A percentile compares a stretch with the other conserved stretches of the same genome.
Evolutionary conservation across 2,329 filamentous ascomycete species (phyloP).

Genomic region (Aspergillus novoparasiticus): DNA sequence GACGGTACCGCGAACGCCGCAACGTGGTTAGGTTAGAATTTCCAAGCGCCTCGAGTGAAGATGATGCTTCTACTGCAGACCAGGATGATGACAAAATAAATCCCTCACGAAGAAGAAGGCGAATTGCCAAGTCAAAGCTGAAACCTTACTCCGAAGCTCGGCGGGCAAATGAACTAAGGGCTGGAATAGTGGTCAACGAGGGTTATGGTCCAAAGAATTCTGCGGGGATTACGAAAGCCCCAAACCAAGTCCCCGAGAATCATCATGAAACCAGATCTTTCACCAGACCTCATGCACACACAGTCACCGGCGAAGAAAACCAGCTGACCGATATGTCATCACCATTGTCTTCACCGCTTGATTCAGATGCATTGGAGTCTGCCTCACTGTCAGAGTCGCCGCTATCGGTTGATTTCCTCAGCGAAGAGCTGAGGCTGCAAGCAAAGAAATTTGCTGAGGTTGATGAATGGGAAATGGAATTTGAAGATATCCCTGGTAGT

Average conservation of each 20-base stretch:
- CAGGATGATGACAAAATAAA: constrained; percentile 43
- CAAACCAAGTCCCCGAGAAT: background rate
- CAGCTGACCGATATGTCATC: constrained; percentile 29
- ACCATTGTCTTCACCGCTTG: constrained; percentile 35
- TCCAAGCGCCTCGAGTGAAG: constrained; percentile 31
- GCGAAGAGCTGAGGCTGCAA: constrained; percentile 40
- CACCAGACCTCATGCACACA: constrained; percentile 8
- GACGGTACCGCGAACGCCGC: constrained; percentile 19
- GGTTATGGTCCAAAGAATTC: constrained; percentile 8
- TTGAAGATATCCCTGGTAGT: constrained; percentile 42
- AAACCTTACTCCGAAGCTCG: constrained; percentile 21
- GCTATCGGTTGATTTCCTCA: constrained; percentile 27
- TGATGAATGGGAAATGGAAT: constrained; percentile 48
- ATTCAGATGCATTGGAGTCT: constrained; percentile 32
- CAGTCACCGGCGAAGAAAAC: constrained; percentile 35
- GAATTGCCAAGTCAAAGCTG: constrained; percentile 22
- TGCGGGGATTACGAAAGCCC: background rate
- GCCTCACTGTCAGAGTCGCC: constrained; percentile 19
- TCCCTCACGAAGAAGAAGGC: constrained; percentile 27
- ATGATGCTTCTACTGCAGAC: constrained; percentile 23
- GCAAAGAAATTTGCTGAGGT: constrained; percentile 45
- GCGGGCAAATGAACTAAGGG: constrained; percentile 7
- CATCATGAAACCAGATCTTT: background rate
- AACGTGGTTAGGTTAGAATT: constrained; percentile 23
- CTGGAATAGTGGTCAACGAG: background rate